A percentile compares a stretch with the other conserved stretches of the same genome.
Evolutionary conservation across 2,329 filamentous ascomycete genomes (phyloP).

Genomic region (Herpotrichia juniperi): DNA sequence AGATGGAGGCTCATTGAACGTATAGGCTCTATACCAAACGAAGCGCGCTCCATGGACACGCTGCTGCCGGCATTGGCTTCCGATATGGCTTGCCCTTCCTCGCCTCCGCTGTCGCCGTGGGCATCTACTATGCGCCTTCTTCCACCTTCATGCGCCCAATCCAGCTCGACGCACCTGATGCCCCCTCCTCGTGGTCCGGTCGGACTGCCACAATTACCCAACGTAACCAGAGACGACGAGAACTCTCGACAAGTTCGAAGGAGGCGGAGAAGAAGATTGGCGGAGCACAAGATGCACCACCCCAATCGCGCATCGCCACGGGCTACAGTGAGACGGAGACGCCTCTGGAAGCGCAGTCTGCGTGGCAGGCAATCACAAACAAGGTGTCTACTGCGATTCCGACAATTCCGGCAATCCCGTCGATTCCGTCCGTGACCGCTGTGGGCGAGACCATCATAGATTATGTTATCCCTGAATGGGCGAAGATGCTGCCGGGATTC

Average conservation of each 20-base stretch:
- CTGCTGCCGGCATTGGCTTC: conserved; percentile 19
- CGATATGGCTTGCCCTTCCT: conserved; percentile 39
- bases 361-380: conserved; percentile 41
- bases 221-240: conserved; percentile 18
- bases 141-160: conserved; percentile 26
- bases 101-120: conserved; percentile 28
- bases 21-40: conserved; percentile 30
- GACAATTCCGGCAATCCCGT: no score
- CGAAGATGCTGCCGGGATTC: conserved; percentile 74
- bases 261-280: conserved; percentile 26
- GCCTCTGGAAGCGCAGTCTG: conserved; percentile 23
- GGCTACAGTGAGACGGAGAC: conserved; percentile 28
- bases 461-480: conserved; percentile 82
- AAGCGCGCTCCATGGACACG: conserved; percentile 14
- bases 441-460: conserved; percentile 65
- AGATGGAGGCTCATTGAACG: conserved; percentile 13
- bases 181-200: conserved; percentile 22
- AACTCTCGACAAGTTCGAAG: conserved; percentile 22
- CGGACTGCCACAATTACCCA: conserved; percentile 3
- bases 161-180: conserved; percentile 35
- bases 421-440: conserved; percentile 38
- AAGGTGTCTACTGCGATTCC: no score
- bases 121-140: conserved; percentile 23
- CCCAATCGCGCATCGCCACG: conserved; percentile 38
- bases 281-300: conserved; percentile 40